Base-by-base conservation (phyloP, 805 yeast genomes). In the Hermanozyma aechmeae region DNA sequence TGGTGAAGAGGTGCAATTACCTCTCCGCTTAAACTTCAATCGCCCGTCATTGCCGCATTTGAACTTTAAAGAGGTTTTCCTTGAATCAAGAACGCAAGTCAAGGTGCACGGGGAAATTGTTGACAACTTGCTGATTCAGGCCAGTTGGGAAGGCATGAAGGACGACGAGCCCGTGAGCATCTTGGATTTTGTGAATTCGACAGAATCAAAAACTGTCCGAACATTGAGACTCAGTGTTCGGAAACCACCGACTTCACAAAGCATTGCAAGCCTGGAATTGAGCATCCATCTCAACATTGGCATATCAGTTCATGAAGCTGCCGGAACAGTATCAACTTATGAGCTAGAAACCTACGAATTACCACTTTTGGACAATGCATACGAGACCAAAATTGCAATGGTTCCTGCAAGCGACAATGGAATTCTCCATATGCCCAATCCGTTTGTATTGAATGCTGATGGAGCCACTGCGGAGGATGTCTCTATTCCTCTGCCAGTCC, bases 91-190 rank as follows among this genome's bases (percentile, higher is more conserved):
- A 25, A 32, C 50, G 2, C 45, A 37, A 15, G 31, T 50, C 5
- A 31, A 32, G 11, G 27, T 38, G 19, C 33, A 34, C 9, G 37
- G 26, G 23, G 49, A 42, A 7, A 31, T 38, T 3, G 46, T 41
- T 5, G 17, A 30, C 13, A 40, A 37, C 16, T 14, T 42, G 7
- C 34, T 38, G 5, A 42, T 51, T 3, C 53, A 42, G 25, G 43
- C 43, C 4, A 49, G 48, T 30, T 62, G 67, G 67, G 50, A 55
- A 14, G 37, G 28, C 5, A 33, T 53, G 24, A 62, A 62, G 33
- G 69, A 62, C 34, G 69, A 62, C 27, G 64, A 58, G 33, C 50
- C 60, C 2, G 36, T 61, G 23, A 43, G 45, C 15, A 26, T 61
- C 17, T 29, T 37, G 4, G 34, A 34, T 2, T 29, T 45, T 4